Percentiles rank a stretch among this genome's conserved stretches.
phyloP scores from a whole-genome alignment of 352 stramenopile genomes.

The Phytophthora melonis region DNA sequence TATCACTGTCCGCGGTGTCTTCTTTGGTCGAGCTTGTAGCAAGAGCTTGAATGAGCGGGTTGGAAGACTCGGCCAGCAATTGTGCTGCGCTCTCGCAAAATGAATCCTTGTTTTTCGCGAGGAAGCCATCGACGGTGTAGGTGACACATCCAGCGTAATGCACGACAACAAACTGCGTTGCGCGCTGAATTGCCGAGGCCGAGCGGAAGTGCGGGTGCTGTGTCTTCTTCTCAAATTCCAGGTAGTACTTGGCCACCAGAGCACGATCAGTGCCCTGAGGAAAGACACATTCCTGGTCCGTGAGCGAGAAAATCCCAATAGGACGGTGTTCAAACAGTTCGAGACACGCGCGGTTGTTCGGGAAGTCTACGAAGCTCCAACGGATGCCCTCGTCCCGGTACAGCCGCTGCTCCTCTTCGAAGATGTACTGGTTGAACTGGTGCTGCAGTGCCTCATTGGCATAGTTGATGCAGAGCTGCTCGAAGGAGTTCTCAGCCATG shows the following conservation, averaged over 20 bases:
- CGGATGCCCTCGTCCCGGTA: constrained; percentile 82
- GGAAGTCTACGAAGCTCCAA: constrained; percentile 82
- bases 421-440: constrained; percentile 93
- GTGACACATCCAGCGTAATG: constrained; percentile 89
- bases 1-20: constrained; percentile 14
- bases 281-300: constrained; percentile 87
- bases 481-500: constrained; percentile 87
- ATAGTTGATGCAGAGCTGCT: constrained; percentile 94
- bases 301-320: constrained; percentile 84
- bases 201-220: constrained; percentile 65
- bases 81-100: constrained; percentile 77
- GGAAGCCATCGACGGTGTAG: constrained; percentile 84
- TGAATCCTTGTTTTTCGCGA: constrained; percentile 93
- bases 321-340: constrained; percentile 83
- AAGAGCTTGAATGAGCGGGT: constrained; percentile 73
- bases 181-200: constrained; percentile 54
- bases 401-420: constrained; percentile 90
- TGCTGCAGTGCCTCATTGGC: constrained; percentile 90
- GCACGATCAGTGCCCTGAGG: constrained; percentile 76
- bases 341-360: constrained; percentile 81
- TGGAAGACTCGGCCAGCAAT: constrained; percentile 64
- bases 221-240: constrained; percentile 74
- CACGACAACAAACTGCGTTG: constrained; percentile 82
- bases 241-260: constrained; percentile 81
- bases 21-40: constrained; percentile 29